phyloP scores from a whole-genome alignment of 2,329 filamentous ascomycete genomes.

The Clonostachys rosea region DNA sequence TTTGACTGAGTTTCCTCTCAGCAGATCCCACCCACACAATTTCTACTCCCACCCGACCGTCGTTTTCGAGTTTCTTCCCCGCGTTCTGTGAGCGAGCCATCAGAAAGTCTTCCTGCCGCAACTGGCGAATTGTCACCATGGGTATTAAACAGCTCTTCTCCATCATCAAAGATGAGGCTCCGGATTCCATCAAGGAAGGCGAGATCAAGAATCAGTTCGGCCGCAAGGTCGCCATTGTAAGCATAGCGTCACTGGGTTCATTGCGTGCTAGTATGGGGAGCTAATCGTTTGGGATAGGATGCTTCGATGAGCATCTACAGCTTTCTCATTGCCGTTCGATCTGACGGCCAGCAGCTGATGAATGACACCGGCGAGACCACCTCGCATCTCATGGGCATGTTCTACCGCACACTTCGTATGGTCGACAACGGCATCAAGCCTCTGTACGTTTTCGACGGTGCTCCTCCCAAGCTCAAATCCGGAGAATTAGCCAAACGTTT shows the following conservation, averaged over 20 bases:
- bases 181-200: constrained; percentile 91
- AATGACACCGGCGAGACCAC: constrained; percentile 95
- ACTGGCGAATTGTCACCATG: constrained; percentile 31
- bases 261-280: too few relatives aligned
- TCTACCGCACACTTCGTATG: constrained; percentile 97
- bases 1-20: too few relatives aligned
- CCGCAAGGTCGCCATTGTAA: constrained; percentile 93
- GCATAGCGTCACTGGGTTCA: constrained; percentile 22
- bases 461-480: constrained; percentile 94
- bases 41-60: too few relatives aligned
- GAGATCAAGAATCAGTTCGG: constrained; percentile 99
- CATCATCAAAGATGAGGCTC: constrained; percentile 87
- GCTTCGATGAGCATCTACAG: constrained; percentile 97
- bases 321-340: constrained; percentile 95
- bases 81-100: too few relatives aligned
- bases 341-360: constrained; percentile 93
- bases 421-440: constrained; percentile 99
- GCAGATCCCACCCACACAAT: too few relatives aligned
- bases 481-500: constrained; percentile 95
- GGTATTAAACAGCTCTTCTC: constrained; percentile 71
- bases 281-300: constrained; percentile 18
- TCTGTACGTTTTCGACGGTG: constrained; percentile 95
- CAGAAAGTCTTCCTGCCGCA: too few relatives aligned
- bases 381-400: constrained; percentile 98
- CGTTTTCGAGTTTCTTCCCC: too few relatives aligned